phyloP scores from a whole-genome alignment of 805 yeast species.

The Candida namnaoensis region DNA sequence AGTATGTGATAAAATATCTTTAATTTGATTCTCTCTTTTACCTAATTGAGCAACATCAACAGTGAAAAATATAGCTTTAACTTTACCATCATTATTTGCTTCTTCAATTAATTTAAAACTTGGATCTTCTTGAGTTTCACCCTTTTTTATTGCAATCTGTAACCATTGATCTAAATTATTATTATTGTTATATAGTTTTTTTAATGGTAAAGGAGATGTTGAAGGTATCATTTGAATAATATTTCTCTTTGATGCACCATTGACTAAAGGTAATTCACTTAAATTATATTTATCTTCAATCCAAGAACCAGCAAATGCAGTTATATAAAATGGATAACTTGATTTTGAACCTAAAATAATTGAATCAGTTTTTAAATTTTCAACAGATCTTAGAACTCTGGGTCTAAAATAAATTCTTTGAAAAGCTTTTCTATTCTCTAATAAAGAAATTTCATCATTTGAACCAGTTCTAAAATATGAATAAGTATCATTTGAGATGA shows the following conservation, averaged over 20 bases:
- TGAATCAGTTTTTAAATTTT: too few relatives aligned
- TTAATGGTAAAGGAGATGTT: constrained; percentile 27
- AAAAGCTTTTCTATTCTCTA: constrained; percentile 33
- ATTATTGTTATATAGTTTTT: constrained; percentile 27
- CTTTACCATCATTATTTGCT: constrained; percentile 30
- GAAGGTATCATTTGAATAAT: constrained; percentile 41
- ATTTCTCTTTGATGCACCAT: constrained; percentile 30
- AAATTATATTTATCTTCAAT: constrained; percentile 26
- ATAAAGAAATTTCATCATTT: constrained; percentile 35
- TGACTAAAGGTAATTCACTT: constrained; percentile 33
- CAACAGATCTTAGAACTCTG: constrained; percentile 17
- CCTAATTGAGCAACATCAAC: constrained; percentile 51
- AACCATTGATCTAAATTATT: constrained; percentile 33
- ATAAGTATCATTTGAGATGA: too few relatives aligned
- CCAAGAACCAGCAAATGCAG: constrained; percentile 38
- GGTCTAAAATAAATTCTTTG: constrained; percentile 34
- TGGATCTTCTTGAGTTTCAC: too few relatives aligned
- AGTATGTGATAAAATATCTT: constrained; percentile 3
- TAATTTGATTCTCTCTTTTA: constrained; percentile 30
- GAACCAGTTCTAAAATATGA: constrained; percentile 30
- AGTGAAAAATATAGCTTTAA: constrained; percentile 43
- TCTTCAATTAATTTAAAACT: constrained; percentile 22
- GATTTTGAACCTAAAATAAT: constrained; percentile 28
- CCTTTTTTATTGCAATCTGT: too few relatives aligned
- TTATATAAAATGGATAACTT: constrained; percentile 36